Percentiles rank a stretch among this genome's conserved stretches.
Conservation (phyloP, 139 green algal genomes). For the Chlamydomonas sp. region DNA sequence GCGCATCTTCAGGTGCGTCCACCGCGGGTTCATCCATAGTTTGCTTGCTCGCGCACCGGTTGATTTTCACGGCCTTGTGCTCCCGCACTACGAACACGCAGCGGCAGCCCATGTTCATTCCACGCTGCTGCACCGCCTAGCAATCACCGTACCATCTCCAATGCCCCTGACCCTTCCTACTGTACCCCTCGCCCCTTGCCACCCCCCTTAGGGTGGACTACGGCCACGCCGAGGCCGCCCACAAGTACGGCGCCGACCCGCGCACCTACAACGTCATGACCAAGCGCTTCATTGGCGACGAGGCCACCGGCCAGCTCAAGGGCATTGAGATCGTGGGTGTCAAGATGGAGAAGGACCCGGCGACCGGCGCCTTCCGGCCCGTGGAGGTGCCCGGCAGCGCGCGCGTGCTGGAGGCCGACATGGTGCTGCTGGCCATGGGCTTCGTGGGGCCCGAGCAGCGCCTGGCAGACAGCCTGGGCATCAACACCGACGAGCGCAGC, state of each 20-base stretch:
- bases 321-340: conserved; percentile 82
- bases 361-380: conserved; percentile 56
- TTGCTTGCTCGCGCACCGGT: no score
- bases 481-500: conserved; percentile 86
- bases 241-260: conserved; percentile 85
- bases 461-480: conserved; percentile 74
- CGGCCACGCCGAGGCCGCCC: conserved; percentile 90
- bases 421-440: conserved; percentile 96
- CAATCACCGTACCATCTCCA: neutral
- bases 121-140: no score
- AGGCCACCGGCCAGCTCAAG: conserved; percentile 75
- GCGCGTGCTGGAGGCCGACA: conserved; percentile 87
- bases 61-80: no score
- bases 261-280: conserved; percentile 94
- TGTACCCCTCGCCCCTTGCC: conserved; percentile 5
- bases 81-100: no score
- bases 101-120: no score
- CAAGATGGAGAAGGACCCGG: conserved; percentile 52
- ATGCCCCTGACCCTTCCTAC: neutral
- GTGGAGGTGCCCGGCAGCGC: conserved; percentile 79
- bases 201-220: conserved; percentile 76
- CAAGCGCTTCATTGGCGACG: conserved; percentile 92
- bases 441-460: conserved; percentile 95
- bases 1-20: conserved; percentile 76
- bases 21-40: no score